Evolutionary conservation across 768 basidiomycete species (phyloP), one percentile per base, ranked within the genome.

Genomic region (Chiua virens): DNA sequence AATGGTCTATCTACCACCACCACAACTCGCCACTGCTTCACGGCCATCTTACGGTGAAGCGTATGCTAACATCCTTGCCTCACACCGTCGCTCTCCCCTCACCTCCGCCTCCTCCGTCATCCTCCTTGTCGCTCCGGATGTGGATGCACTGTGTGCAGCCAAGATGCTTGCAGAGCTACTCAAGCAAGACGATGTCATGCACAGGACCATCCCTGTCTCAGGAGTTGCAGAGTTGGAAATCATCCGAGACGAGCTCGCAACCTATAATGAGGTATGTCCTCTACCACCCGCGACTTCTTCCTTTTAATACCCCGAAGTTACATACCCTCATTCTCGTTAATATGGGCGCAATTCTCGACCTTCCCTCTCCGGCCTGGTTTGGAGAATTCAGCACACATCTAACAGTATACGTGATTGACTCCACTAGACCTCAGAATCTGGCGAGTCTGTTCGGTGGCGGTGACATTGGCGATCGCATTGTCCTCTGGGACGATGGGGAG

Each of bases 401-500:
- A 47, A 83, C 79, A 3, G 79, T 98, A 37, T 97, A 99, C 73
- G 85, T 98, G 60, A 90, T 99, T 71, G 97, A 99, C 71, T 92
- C 96, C 4, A 82, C 86, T 18, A 81, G 97, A 45, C 97, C 97
- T 17, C 83, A 89, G 63, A 93, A 94, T 69, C 75, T 98, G 62
- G 77, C 84, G 38, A 97, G 86, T 73, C 72, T 98, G 20, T 98
- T 96, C 67, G 82, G 80, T 43, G 78, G 75, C 38, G 84, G 84
- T 22, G 78, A 82, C 58, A 80, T 80, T 45, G 80, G 79, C 13
- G 83, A 88, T 55, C 76, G 87, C 45, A 83, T 98, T 18, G 74
- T 96, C 27, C 78, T 98, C 1, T 99, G 97, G 97, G 92, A 94
- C 56, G 94, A 96, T 61, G 92, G 92, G 4, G 85, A 82, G 17